Percentiles rank a stretch among this genome's conserved stretches.
Conservation (phyloP, 306 rosid species). For the Ceratonia siliqua region DNA sequence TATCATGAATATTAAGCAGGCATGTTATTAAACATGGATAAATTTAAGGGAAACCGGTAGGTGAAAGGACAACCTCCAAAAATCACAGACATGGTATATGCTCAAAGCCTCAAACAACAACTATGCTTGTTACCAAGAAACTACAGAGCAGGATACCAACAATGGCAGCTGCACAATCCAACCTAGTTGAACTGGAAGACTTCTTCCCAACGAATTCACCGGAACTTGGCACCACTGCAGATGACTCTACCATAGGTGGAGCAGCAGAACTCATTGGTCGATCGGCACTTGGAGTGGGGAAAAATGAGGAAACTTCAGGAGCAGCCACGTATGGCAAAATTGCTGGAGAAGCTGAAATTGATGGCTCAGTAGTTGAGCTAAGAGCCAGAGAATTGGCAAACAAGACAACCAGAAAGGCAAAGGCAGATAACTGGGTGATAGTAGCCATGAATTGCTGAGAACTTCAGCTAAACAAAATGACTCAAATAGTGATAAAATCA, state of each 20-base stretch:
- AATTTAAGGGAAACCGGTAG: neutral
- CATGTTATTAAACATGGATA: slow-evolving; percentile 9
- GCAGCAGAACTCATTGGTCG: slow-evolving; percentile 36
- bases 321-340: slow-evolving; percentile 50
- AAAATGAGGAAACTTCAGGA: slow-evolving; percentile 67
- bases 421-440: slow-evolving; percentile 31
- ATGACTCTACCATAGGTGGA: slow-evolving; percentile 36
- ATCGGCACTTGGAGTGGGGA: slow-evolving; percentile 47
- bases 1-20: neutral
- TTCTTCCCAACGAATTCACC: slow-evolving; percentile 64
- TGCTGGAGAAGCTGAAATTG: slow-evolving; percentile 61
- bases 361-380: slow-evolving; percentile 45
- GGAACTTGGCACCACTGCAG: slow-evolving; percentile 48
- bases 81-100: neutral
- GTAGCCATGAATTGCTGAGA: slow-evolving; percentile 46
- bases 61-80: slow-evolving; percentile 17
- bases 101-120: slow-evolving; percentile 26
- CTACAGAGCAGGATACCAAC: slow-evolving; percentile 32
- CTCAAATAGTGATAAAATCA: slow-evolving; percentile 4
- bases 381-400: slow-evolving; percentile 35
- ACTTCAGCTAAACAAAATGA: slow-evolving; percentile 25
- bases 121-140: slow-evolving; percentile 27
- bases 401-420: slow-evolving; percentile 30
- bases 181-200: slow-evolving; percentile 43
- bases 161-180: slow-evolving; percentile 30